Evolutionary conservation across 352 stramenopile genomes (phyloP), one percentile per base, ranked within the genome.

Genomic region (Globisporangium alternatum): DNA sequence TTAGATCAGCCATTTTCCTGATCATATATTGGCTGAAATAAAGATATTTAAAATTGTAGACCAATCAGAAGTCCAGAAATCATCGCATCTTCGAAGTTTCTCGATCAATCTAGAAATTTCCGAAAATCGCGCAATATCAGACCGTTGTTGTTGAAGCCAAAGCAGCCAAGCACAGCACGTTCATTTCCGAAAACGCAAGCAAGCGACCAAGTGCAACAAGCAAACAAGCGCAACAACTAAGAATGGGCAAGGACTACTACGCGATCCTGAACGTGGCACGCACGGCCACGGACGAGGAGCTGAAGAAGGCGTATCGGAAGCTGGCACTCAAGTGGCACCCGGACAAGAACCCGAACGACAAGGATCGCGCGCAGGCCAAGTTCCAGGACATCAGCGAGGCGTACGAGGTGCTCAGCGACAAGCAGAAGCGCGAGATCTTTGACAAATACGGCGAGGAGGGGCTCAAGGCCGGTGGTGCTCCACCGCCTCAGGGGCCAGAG

Each of bases 351-450:
- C 87, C 88, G 31, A 89, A 95, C 65, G 78, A 96, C 68, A 64
- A 83, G 59, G 90, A 97, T 0, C 67, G 47, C 0, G 90, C 92
- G 13, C 88, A 95, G 68, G 76, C 88, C 59, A 97, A 97, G 74
- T 98, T 98, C 67, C 94, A 98, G 72, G 89, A 97, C 54, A 87
- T 98, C 41, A 87, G 81, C 35, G 88, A 97, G 49, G 94, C 94
- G 6, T 98, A 98, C 71, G 90, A 97, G 57, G 90, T 98, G 49
- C 78, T 98, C 33, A 96, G 85, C 66, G 94, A 98, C 76, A 94
- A 95, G 70, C 83, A 98, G 52, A 97, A 97, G 73, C 78, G 91
- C 55, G 76, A 95, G 66, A 90, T 97, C 39, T 98, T 97, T 65
- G 94, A 98, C 68, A 81, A 96, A 56, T 98, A 92, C 58, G 93